Conservation (phyloP, 495 filamentous ascomycete genomes). For the Penicillium ucsense region DNA sequence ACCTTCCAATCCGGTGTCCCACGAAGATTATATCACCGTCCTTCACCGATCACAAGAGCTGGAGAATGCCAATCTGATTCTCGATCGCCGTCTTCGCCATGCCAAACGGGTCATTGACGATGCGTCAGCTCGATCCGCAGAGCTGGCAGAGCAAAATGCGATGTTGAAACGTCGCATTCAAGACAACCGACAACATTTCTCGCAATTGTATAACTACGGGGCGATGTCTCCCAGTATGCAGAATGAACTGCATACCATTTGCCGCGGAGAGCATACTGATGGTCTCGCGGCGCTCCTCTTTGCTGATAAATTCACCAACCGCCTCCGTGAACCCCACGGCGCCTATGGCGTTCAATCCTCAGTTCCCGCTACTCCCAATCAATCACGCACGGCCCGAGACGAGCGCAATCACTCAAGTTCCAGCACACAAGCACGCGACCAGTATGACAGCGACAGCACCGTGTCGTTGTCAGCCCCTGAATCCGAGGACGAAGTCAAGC, state of each 20-base stretch:
- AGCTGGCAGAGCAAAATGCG: conserved; percentile 59
- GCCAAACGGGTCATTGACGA: conserved; percentile 73
- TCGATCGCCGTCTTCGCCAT: conserved; percentile 55
- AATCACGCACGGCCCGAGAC: conserved; percentile 29
- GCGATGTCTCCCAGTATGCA: conserved; percentile 33
- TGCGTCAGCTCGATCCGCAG: conserved; percentile 36
- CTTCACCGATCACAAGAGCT: conserved; percentile 47
- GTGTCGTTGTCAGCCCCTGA: conserved; percentile 67
- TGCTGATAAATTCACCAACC: conserved; percentile 63
- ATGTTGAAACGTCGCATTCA: conserved; percentile 72
- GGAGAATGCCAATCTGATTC: conserved; percentile 51
- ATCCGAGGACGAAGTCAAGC: conserved; percentile 40
- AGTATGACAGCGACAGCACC: conserved; percentile 72
- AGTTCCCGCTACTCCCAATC: conserved; percentile 64
- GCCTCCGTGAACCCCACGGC: conserved; percentile 20
- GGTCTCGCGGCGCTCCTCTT: conserved; percentile 69
- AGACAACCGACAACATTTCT: conserved; percentile 77
- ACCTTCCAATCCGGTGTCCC: conserved; percentile 18
- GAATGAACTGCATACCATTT: conserved; percentile 36
- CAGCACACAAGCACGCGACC: conserved; percentile 41
- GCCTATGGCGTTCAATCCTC: conserved; percentile 45
- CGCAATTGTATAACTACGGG: conserved; percentile 51
- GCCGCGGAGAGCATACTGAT: conserved; percentile 35
- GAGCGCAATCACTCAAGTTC: conserved; percentile 47
- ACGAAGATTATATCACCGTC: conserved; percentile 33